These are phyloP conservation scores for Tolypocladium cylindrosporum DNA, from an alignment of 2,329 filamentous ascomycete species.

Conservation along the genomic window DNA sequence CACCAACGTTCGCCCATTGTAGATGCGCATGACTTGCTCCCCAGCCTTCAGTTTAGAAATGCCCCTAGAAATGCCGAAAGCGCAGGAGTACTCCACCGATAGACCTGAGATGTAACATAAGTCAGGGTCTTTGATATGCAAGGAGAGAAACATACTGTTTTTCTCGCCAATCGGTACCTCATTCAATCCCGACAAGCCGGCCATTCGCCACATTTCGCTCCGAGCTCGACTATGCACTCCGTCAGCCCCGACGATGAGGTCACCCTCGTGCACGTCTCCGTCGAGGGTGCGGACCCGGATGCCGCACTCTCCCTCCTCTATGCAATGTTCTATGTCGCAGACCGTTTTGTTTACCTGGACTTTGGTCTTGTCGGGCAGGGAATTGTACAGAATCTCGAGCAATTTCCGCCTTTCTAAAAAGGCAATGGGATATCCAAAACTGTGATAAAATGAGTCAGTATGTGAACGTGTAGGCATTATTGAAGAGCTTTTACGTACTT, in stretches of 20 bases:
- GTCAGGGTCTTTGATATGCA: background rate
- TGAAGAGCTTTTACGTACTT: background rate
- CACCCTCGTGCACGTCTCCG: slow-evolving; percentile 13
- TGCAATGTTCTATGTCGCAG: background rate
- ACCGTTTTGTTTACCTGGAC: slow-evolving; percentile 2
- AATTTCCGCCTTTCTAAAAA: slow-evolving; percentile 24
- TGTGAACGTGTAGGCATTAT: background rate
- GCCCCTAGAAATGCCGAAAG: slow-evolving; percentile 24
- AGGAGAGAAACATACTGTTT: background rate
- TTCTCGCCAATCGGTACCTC: background rate
- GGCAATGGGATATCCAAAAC: slow-evolving; percentile 9
- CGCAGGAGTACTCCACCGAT: slow-evolving; percentile 17
- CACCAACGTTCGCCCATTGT: background rate
- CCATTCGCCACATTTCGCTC: slow-evolving; percentile 14
- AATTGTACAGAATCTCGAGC: slow-evolving; percentile 20
- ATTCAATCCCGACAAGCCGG: background rate
- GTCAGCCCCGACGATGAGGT: slow-evolving; percentile 27
- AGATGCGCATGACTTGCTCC: background rate
- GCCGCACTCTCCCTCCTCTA: slow-evolving; percentile 3
- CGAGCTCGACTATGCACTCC: slow-evolving; percentile 28
- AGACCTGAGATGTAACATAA: background rate
- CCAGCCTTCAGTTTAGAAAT: slow-evolving; percentile 6
- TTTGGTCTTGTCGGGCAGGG: slow-evolving; percentile 16
- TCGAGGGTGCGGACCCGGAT: slow-evolving; percentile 6
- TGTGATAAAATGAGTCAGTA: background rate